A percentile compares a stretch with the other conserved stretches of the same genome.
These are phyloP conservation scores for Trametes cingulata DNA, from an alignment of 768 basidiomycete genomes.

Conservation along the genomic window DNA sequence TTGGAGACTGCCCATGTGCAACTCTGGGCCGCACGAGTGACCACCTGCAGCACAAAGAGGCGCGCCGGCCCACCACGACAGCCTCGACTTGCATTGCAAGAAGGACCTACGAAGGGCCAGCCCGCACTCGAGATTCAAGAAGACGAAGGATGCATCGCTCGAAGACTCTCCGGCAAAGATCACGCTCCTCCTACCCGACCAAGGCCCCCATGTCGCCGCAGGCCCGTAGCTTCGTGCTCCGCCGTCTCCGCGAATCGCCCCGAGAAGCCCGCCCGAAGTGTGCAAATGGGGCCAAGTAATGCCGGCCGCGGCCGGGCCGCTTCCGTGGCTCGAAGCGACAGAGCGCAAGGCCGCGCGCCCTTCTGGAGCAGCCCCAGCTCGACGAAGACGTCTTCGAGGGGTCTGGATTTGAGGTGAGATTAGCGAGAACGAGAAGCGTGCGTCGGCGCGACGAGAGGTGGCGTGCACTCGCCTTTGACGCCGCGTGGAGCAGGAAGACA, in stretches of 20 bases:
- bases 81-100: too few relatives aligned
- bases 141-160: too few relatives aligned
- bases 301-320: not conserved
- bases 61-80: too few relatives aligned
- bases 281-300: not conserved
- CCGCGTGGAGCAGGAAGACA: too few relatives aligned
- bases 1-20: not conserved
- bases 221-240: not conserved
- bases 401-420: slow-evolving; percentile 9
- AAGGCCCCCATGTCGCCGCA: too few relatives aligned
- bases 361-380: too few relatives aligned
- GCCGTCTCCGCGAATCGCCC: not conserved
- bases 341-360: not conserved
- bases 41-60: too few relatives aligned
- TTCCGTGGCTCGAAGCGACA: not conserved
- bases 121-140: too few relatives aligned
- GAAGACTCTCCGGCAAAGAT: too few relatives aligned
- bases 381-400: not conserved
- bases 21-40: too few relatives aligned
- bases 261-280: not conserved
- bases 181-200: too few relatives aligned
- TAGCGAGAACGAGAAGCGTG: not conserved
- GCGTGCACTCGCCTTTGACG: not conserved
- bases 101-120: too few relatives aligned
- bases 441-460: not conserved